A percentile compares a stretch with the other conserved stretches of the same genome.
phyloP scores from a whole-genome alignment of 225 moss, liverwort and hornwort genomes.

The Neckera pumila region DNA sequence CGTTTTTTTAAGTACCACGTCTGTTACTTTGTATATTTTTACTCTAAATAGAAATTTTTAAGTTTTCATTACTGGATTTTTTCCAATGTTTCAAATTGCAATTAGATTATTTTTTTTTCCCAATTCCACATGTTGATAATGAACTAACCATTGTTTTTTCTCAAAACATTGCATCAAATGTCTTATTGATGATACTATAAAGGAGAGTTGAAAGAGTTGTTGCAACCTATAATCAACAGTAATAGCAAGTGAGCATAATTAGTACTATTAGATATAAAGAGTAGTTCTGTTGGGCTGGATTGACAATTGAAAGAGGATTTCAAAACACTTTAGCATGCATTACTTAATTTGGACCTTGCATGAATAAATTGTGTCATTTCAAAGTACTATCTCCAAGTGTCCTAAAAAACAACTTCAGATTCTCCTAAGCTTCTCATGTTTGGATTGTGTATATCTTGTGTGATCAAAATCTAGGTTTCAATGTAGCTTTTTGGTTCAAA shows the following conservation, averaged over 20 bases:
- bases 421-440: accelerated
- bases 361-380: background rate
- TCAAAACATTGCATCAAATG: too few relatives aligned
- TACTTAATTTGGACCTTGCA: accelerated
- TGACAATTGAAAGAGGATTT: background rate
- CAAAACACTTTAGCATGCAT: background rate
- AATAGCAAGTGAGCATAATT: background rate
- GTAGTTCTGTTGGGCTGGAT: accelerated
- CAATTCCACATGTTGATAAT: too few relatives aligned
- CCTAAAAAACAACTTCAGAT: accelerated
- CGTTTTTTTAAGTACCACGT: too few relatives aligned
- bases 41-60: too few relatives aligned
- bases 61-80: too few relatives aligned
- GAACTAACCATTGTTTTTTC: too few relatives aligned
- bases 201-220: background rate
- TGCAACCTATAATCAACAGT: too few relatives aligned
- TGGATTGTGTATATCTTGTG: accelerated
- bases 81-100: too few relatives aligned
- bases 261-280: too few relatives aligned
- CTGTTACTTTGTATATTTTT: too few relatives aligned
- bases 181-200: background rate
- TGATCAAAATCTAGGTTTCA: background rate
- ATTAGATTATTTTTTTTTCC: too few relatives aligned
- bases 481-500: accelerated
- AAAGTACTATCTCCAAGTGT: background rate